phyloP scores from a whole-genome alignment of 116 monocot genomes.

The Cymodocea nodosa region DNA sequence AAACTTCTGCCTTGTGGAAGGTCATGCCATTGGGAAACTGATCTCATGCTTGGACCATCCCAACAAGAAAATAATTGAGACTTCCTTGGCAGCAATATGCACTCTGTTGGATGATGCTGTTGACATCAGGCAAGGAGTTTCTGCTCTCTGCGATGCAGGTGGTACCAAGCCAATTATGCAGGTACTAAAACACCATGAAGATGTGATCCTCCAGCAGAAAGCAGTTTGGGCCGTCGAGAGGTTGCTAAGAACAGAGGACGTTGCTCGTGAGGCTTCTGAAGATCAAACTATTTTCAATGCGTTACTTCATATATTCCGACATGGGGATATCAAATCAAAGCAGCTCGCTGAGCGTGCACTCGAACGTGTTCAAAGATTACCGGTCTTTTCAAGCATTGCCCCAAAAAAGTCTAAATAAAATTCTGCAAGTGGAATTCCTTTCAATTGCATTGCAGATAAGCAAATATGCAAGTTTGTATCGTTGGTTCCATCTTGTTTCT shows the following conservation, averaged over 20 bases:
- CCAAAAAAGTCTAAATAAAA: not conserved
- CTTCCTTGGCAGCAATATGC: constrained; percentile 58
- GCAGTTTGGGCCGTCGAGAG: constrained; percentile 75
- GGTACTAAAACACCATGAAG: constrained; percentile 27
- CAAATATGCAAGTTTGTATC: not conserved
- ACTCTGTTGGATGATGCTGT: constrained; percentile 63
- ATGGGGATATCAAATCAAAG: constrained; percentile 40
- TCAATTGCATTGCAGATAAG: not conserved
- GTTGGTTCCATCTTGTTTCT: not conserved
- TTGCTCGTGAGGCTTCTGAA: constrained; percentile 28
- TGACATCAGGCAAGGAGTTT: constrained; percentile 43
- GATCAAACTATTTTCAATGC: constrained; percentile 39
- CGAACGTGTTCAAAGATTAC: constrained; percentile 52
- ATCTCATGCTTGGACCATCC: constrained; percentile 63
- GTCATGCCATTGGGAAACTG: constrained; percentile 47
- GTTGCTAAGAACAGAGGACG: constrained; percentile 46
- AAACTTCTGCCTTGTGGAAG: constrained; percentile 63
- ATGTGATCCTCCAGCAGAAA: constrained; percentile 24
- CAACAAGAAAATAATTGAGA: constrained; percentile 70
- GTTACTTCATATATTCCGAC: constrained; percentile 46
- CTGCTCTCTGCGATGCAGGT: constrained; percentile 30
- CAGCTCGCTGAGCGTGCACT: constrained; percentile 61
- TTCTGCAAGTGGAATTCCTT: not conserved
- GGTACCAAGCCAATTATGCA: constrained; percentile 45
- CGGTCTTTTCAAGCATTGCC: constrained; percentile 33